Base-by-base conservation (phyloP, 2,329 filamentous ascomycete species). In the Gnomoniopsis sp. region DNA sequence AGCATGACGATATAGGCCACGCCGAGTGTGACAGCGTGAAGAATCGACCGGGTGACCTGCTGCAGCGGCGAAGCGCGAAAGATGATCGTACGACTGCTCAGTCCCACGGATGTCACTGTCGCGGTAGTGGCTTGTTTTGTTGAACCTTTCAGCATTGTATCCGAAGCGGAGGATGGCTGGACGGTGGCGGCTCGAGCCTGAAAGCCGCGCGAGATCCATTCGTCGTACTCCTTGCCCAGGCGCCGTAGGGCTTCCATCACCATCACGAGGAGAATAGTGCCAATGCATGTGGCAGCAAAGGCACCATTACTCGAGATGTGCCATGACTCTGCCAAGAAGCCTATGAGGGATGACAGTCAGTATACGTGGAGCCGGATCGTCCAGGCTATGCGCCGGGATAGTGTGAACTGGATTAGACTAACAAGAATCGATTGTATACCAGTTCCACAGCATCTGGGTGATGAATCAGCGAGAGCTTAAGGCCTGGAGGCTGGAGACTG, bases 1-100 rank as follows among this genome's bases (percentile, higher is more conserved):
- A 78, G 60, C 75, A 78, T 78, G 56, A 78, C 62, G 15, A 78
- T 70, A 54, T 78, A 78, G 2, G 75, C 76, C 38, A 77, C 55
- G 15, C 74, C 76, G 54, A 78, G 77, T 4, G 74, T 69, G 22
- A 67, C 64, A 7, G 74, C 72, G 62, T 78, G 72, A 22, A 78
- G 69, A 11, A 75, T 49, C 15, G 75, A 67, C 8, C 75, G 68
- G 22, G 75, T 65, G 2, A 75, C 58, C 66, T 78, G 75, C 67
- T 78, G 74, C 57, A 75, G 55, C 1, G 72, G 72, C 21, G 71
- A 70, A 1, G 74, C 74, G 43, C 75, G 69, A 62, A 77, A 76
- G 2, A 59, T 34, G 2, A 61, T 57, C 22, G 49, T 38, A 33
- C 33, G 53, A 7, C n/a, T n/a, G 19, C 1, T 10, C 3, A 19